Evolutionary conservation across 2,329 filamentous ascomycete genomes (phyloP), one percentile per base, ranked within the genome.

Genomic region (Cladophialophora carrionii): DNA sequence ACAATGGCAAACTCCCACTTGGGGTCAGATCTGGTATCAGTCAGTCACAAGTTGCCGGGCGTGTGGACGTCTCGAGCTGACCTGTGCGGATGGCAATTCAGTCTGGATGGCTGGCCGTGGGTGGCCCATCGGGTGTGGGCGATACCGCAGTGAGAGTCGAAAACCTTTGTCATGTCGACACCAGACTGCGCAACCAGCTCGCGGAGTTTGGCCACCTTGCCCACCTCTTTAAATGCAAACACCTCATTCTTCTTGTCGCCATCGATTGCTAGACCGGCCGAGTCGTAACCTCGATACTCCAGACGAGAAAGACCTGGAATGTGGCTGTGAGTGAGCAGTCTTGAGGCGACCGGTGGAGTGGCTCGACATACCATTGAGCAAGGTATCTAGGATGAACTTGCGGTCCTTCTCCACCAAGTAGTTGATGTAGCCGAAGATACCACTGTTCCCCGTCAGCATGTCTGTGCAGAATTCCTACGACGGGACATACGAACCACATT

Each of bases 221-320:
- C 95, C 69, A 99, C 95, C 84, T 98, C 95, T 86, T 99, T 99
- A 87, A 92, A 98, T 69, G 95, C 93, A 71, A 91, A 87, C 72
- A 98, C 92, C 82, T 98, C 92, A 75, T 96, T 96, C 85, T 95
- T 96, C 88, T 97, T 98, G 85, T 99, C 91, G 70, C 95, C 95
- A 78, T 99, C 95, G 74, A 99, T 83, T 72, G 94, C 94, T 71
- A 99, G 85, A 83, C 95, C 95, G 68, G 95, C 94, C 70, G 95
- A 98, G 80, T 99, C 95, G 80, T 99, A 99, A 73, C 95, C 95
- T 80, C 95, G 91, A 84, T 99, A 99, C 82, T 99, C 95, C 74
- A 99, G 90, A 78, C 95, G 90, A 66, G 92, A 90, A 66, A 98
- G 90, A 76, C 94, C 93, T 96, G 76, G 46, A 66, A 75, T 20